A percentile compares a stretch with the other conserved stretches of the same genome.
phyloP scores from a whole-genome alignment of 306 rosid genomes.

The Castanea mollissima region DNA sequence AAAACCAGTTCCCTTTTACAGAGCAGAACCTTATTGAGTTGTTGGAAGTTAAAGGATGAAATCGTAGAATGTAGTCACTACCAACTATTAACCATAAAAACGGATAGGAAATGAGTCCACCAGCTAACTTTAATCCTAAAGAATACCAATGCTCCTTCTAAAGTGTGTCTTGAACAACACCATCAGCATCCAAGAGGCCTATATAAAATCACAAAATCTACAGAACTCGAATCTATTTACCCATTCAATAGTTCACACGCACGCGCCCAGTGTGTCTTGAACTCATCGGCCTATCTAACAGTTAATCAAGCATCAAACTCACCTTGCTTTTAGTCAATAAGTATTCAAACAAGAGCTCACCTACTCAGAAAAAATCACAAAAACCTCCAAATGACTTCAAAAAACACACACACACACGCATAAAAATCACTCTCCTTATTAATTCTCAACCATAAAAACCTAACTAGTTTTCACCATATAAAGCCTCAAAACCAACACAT shows the following conservation, averaged over 20 bases:
- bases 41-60: not conserved
- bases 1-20: not conserved
- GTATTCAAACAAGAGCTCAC: not conserved
- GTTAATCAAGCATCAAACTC: not conserved
- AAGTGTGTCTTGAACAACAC: not conserved
- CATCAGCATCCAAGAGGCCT: not conserved
- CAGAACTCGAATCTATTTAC: not conserved
- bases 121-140: not conserved
- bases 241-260: not conserved
- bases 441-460: not conserved
- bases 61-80: not conserved
- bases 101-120: not conserved
- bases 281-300: too few relatives aligned
- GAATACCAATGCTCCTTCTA: not conserved
- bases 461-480: conserved; percentile 7
- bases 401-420: too few relatives aligned
- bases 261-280: too few relatives aligned
- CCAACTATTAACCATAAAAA: not conserved
- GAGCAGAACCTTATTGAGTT: not conserved
- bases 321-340: not conserved
- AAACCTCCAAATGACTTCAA: not conserved
- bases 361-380: not conserved
- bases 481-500: conserved; percentile 17
- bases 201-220: not conserved
- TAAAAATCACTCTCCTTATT: not conserved